Base-by-base conservation (phyloP, 441 rosid species). In the Brassica hybrid region DNA sequence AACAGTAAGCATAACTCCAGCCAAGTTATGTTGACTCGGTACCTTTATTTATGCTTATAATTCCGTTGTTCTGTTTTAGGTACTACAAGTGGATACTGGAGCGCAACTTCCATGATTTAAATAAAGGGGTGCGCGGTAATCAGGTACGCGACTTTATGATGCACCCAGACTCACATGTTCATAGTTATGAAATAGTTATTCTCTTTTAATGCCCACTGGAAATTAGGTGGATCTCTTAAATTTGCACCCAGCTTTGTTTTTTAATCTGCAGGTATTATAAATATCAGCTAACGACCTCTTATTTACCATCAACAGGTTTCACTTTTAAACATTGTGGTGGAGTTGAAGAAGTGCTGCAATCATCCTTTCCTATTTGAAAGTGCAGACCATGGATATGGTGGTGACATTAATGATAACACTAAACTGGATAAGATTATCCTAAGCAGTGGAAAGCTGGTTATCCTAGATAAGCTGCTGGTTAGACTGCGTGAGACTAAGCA, bases 311-410 rank as follows among this genome's bases (percentile, higher is more conserved):
- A 77, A 74, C 91, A 94, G 99, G 99, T 94, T 81, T 97, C 99
- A 27, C 98, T 97, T 83, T 77, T 97, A 80, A 97, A 97, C 86
- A 97, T 97, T 68, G 98, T 97, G 72, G 99, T 97, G 72, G 99
- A 97, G 88, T 77, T 97, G 90, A 97, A 97, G 94, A 97, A 97
- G 78, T 97, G 99, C 85, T 97, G 98, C 89, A 97, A 97, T 69
- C 99, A 97, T 74, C 99, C 99, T 50, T 97, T 97, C 87, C 85
- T 97, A 82, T 97, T 97, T 85, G 98, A 97, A 89, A 97, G 98
- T 83, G 99, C 99, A 9, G 99, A 94, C 84, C 98, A 97, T 88
- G 99, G 99, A 75, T 97, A 97, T 84, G 98, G 99, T 67, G 97
- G 98, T 83, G 82, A 86, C 81, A 73, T 82, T 63, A 83, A 90